phyloP scores from a whole-genome alignment of 2,329 filamentous ascomycete species.

The Xylaria sp. region DNA sequence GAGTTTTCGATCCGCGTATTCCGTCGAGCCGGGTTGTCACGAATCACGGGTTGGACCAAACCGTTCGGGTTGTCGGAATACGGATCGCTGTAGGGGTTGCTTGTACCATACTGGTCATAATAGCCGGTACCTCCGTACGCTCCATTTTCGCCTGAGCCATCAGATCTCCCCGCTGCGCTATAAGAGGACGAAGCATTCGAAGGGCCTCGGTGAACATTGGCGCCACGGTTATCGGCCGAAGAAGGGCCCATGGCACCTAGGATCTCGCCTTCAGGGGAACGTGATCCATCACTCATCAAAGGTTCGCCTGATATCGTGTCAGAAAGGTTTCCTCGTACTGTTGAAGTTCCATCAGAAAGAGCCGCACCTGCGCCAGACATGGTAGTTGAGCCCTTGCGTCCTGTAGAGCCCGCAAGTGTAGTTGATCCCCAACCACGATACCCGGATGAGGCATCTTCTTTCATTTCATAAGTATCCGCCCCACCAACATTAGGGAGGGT shows the following conservation, averaged over 20 bases:
- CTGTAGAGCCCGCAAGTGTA: slow-evolving; percentile 71
- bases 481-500: slow-evolving; percentile 67
- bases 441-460: slow-evolving; percentile 78
- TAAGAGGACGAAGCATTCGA: slow-evolving; percentile 98
- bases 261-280: slow-evolving; percentile 79
- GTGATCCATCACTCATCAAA: slow-evolving; percentile 63
- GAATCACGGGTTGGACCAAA: slow-evolving; percentile 79
- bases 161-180: slow-evolving; percentile 81
- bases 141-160: slow-evolving; percentile 67
- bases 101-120: slow-evolving; percentile 68
- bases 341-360: slow-evolving; percentile 79
- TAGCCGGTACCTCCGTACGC: slow-evolving; percentile 62
- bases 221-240: slow-evolving; percentile 70
- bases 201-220: slow-evolving; percentile 84
- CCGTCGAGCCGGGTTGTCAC: slow-evolving; percentile 89
- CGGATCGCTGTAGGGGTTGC: slow-evolving; percentile 68
- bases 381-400: slow-evolving; percentile 88
- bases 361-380: slow-evolving; percentile 74
- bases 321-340: slow-evolving; percentile 71
- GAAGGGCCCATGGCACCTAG: slow-evolving; percentile 83
- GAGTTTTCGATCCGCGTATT: slow-evolving; percentile 96
- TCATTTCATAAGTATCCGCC: slow-evolving; percentile 75
- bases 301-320: slow-evolving; percentile 77
- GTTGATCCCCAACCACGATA: slow-evolving; percentile 96
- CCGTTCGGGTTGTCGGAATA: slow-evolving; percentile 60